These are phyloP conservation scores for Moelleriella libera DNA, from an alignment of 2,329 filamentous ascomycete genomes.

Conservation along the genomic window DNA sequence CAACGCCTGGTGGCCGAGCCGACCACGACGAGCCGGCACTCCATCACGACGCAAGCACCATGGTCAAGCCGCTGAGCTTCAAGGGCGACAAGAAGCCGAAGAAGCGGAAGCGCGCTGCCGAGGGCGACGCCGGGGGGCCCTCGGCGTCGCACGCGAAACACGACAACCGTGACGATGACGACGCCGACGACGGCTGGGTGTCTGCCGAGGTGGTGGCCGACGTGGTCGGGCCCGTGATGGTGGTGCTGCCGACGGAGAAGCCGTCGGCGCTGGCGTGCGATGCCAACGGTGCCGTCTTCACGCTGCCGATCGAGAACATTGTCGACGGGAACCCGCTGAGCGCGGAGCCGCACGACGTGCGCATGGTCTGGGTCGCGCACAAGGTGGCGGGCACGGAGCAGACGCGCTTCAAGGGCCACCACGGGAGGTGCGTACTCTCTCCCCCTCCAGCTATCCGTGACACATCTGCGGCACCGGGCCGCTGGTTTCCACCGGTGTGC, in stretches of 20 bases:
- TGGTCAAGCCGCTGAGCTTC: conserved; percentile 86
- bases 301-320: conserved; percentile 71
- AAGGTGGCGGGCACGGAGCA: conserved; percentile 68
- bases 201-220: conserved; percentile 63
- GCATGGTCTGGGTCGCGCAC: conserved; percentile 90
- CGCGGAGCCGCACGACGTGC: conserved; percentile 87
- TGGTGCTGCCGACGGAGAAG: conserved; percentile 65
- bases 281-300: conserved; percentile 73
- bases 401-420: conserved; percentile 78
- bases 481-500: too few relatives aligned
- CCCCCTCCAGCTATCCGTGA: too few relatives aligned
- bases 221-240: conserved; percentile 66
- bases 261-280: conserved; percentile 73
- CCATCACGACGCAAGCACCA: conserved; percentile 16
- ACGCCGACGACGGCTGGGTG: conserved; percentile 81
- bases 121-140: conserved; percentile 26
- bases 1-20: too few relatives aligned
- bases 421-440: conserved; percentile 50
- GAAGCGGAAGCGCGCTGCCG: conserved; percentile 63
- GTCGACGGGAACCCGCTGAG: conserved; percentile 70
- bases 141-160: conserved; percentile 9
- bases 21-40: too few relatives aligned
- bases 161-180: conserved; percentile 17
- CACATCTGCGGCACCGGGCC: too few relatives aligned
- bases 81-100: conserved; percentile 95